Base-by-base conservation (phyloP, 1,139 yeast genomes). In the Zhuliangozyma parablackwelliae region DNA sequence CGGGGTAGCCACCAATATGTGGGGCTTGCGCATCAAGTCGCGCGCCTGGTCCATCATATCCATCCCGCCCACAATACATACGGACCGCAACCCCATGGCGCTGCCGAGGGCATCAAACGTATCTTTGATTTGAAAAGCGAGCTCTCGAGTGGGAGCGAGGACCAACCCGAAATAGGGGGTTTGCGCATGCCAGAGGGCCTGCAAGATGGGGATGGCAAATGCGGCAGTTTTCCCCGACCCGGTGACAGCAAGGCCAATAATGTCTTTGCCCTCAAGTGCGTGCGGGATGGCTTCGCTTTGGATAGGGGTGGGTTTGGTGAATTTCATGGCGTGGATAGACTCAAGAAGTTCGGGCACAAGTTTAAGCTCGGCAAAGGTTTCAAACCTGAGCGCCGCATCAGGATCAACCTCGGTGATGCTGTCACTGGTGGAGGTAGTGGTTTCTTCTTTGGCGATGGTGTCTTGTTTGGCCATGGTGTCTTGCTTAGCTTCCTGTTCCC, bases 31-130 rank as follows among this genome's bases (percentile, higher is more conserved):
- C 82, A 88, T 84, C 49, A 92, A 71, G 47, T 94, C 96, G 46
- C 95, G 73, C 1, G 97, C 94, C 61, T 92, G 99, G 52, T 89
- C 95, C 94, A 92, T 88, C 87, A 87, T 86, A 54, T 88, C 96
- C 94, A 92, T 92, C 46, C 99, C 99, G 48, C 98, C 98, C 30
- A 92, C 96, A 45, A 92, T 77, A 44, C 95, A 90, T 3, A 81
- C 82, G 26, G 92, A 73, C 51, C 95, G 71, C 30, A 90, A 74
- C 1, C 98, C 98, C 95, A 92, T 90, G 12, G 80, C 67, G 1
- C 87, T 65, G 0, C 99, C 99, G 36, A 92, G 64, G 0, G 97
- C 96, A 56, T 89, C 96, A 57, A 92, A 94, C 10, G 96, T 92
- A 51, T 89, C 96, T 49, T 90, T 83, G 49, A 94, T 92, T 59